These are phyloP conservation scores for Oenanthe javanica DNA, from an alignment of 140 eudicot species.

Conservation along the genomic window DNA sequence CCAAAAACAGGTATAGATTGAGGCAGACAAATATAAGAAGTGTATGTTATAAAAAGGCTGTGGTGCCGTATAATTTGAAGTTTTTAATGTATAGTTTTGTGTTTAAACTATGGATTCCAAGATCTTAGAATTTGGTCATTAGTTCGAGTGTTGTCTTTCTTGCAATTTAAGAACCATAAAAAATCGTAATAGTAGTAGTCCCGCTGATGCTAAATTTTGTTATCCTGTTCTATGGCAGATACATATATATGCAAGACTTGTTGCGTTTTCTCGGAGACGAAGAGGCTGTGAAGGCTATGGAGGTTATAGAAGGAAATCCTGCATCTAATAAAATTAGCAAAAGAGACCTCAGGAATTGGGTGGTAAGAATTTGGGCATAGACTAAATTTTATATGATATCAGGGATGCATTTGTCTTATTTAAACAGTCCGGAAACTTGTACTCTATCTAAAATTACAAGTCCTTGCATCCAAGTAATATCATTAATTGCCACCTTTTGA, in stretches of 20 bases:
- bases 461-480: background rate
- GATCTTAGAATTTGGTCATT: background rate
- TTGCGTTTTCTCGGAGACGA: background rate
- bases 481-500: background rate
- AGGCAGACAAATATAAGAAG: background rate
- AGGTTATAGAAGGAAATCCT: conserved; percentile 29
- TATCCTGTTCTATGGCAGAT: background rate
- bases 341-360: background rate
- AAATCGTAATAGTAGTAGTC: background rate
- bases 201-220: background rate
- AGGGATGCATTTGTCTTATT: background rate
- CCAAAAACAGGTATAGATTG: background rate
- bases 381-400: background rate
- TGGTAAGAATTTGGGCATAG: background rate
- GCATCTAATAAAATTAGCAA: background rate
- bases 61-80: background rate
- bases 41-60: background rate
- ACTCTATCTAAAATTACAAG: background rate
- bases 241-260: background rate
- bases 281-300: background rate
- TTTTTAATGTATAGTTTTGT: background rate
- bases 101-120: background rate
- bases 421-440: background rate
- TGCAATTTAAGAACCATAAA: background rate
- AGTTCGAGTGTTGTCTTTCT: background rate